Conservation (phyloP, 2,329 filamentous ascomycete species). For the Alternaria atra region DNA sequence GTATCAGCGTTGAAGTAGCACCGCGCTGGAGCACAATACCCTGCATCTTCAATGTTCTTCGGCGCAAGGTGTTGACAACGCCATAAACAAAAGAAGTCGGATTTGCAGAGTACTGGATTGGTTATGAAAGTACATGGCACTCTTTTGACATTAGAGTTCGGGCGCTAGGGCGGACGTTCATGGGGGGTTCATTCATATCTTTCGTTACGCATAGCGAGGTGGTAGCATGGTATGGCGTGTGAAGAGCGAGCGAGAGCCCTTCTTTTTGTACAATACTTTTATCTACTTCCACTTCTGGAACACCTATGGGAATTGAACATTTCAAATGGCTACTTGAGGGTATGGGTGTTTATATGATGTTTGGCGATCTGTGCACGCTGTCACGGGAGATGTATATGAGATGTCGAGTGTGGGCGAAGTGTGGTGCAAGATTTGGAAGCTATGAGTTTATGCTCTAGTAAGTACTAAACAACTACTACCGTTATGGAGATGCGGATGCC, state of each 20-base stretch:
- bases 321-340: not conserved
- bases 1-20: not conserved
- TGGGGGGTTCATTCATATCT: not conserved
- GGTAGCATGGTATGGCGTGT: not conserved
- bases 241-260: not conserved
- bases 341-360: not conserved
- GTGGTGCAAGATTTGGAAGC: no score
- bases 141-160: not conserved
- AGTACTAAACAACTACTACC: no score
- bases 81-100: conserved; percentile 6
- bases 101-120: conserved; percentile 22
- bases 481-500: not conserved
- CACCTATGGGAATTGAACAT: not conserved
- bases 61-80: not conserved
- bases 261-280: conserved; percentile 1
- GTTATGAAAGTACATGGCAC: conserved; percentile 12
- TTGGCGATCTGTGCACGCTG: not conserved
- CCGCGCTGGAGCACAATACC: not conserved
- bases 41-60: not conserved
- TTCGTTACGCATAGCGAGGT: conserved; percentile 3
- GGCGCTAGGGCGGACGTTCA: not conserved
- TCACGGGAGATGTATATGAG: not conserved
- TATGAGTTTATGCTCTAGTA: no score
- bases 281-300: not conserved
- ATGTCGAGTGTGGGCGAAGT: no score